Conservation (phyloP, 768 basidiomycete genomes). For the Phaeolepiota aurea region DNA sequence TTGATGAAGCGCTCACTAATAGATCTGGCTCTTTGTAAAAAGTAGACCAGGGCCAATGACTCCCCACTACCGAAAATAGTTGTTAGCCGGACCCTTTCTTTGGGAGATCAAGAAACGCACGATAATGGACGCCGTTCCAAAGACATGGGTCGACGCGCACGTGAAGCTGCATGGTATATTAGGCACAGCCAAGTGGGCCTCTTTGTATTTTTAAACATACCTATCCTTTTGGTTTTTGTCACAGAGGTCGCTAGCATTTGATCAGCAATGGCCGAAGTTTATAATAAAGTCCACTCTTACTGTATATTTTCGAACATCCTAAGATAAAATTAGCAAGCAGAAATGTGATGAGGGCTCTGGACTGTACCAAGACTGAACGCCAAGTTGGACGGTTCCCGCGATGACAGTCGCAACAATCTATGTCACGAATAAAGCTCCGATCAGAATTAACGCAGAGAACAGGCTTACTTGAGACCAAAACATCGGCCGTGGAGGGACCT, state of each 20-base stretch:
- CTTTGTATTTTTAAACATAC: too few species aligned
- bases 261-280: background rate
- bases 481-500: conserved; percentile 59
- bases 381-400: conserved; percentile 60
- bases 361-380: conserved; percentile 51
- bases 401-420: conserved; percentile 48
- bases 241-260: conserved; percentile 36
- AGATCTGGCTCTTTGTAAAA: conserved; percentile 48
- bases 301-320: conserved; percentile 58
- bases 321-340: background rate
- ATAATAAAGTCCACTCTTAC: conserved; percentile 21
- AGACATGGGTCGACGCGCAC: conserved; percentile 45
- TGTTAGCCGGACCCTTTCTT: too few species aligned
- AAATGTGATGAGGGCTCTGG: background rate
- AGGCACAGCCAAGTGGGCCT: too few species aligned
- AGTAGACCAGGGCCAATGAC: conserved; percentile 56
- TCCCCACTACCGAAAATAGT: conserved; percentile 43
- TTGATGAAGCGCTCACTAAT: conserved; percentile 37
- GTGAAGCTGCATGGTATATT: conserved; percentile 40
- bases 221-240: conserved; percentile 31
- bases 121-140: conserved; percentile 45
- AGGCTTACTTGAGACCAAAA: conserved; percentile 49
- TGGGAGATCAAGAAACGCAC: conserved; percentile 27
- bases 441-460: background rate
- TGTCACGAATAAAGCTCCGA: background rate